These are phyloP conservation scores for Colletotrichum sp. DNA, from an alignment of 2,329 filamentous ascomycete species.

Conservation along the genomic window DNA sequence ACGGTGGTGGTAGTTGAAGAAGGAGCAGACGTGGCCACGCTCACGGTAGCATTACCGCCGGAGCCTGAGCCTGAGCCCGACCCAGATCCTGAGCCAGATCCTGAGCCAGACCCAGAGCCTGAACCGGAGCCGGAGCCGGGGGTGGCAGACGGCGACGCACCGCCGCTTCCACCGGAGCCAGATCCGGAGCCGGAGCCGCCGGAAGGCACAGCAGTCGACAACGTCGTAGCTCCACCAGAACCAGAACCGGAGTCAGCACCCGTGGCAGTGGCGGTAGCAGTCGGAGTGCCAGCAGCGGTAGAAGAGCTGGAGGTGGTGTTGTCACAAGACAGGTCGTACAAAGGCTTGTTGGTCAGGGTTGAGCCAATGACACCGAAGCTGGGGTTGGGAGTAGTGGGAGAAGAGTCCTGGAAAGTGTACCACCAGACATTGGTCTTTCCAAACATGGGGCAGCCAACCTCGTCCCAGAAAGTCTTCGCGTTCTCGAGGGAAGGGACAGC, in stretches of 20 bases:
- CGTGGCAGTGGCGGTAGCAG: slow-evolving; percentile 16
- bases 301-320: slow-evolving; percentile 26
- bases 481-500: slow-evolving; percentile 70
- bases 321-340: slow-evolving; percentile 69
- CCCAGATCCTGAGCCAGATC: slow-evolving; percentile 28
- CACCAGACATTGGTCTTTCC: slow-evolving; percentile 73
- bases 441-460: slow-evolving; percentile 76
- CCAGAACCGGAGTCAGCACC: background rate
- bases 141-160: slow-evolving; percentile 24
- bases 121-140: slow-evolving; percentile 6
- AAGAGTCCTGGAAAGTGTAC: slow-evolving; percentile 76
- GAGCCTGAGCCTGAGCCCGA: background rate
- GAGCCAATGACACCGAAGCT: slow-evolving; percentile 74
- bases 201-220: slow-evolving; percentile 24
- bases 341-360: slow-evolving; percentile 55
- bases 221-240: slow-evolving; percentile 8
- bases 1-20: background rate
- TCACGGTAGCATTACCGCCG: slow-evolving; percentile 18
- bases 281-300: slow-evolving; percentile 19
- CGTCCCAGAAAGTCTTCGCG: slow-evolving; percentile 80
- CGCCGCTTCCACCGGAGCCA: slow-evolving; percentile 18
- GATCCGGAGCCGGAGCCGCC: background rate
- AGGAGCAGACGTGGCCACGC: background rate
- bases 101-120: slow-evolving; percentile 13
- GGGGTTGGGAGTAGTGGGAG: slow-evolving; percentile 63